A percentile compares a stretch with the other conserved stretches of the same genome.
These are phyloP conservation scores for Scytalidium sp. DNA, from an alignment of 2,329 filamentous ascomycete species.

Conservation along the genomic window DNA sequence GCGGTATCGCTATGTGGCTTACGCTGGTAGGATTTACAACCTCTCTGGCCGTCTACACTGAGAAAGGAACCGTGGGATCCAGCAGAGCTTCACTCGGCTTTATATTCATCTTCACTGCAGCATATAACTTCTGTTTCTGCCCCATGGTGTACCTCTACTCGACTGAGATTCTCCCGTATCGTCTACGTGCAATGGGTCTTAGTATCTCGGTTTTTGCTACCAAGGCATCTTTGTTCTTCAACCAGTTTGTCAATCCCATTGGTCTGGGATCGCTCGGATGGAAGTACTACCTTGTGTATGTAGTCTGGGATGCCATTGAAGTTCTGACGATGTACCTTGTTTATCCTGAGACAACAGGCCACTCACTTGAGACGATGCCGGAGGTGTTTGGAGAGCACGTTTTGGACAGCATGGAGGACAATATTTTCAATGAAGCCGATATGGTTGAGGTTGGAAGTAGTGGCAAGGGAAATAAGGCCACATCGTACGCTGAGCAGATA, in stretches of 20 bases:
- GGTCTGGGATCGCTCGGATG: conserved; percentile 36
- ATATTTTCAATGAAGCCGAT: conserved; percentile 20
- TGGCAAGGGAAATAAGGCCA: conserved; percentile 11
- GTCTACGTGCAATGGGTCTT: conserved; percentile 31
- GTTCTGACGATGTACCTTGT: conserved; percentile 18
- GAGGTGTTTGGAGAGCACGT: conserved; percentile 24
- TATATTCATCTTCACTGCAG: neutral
- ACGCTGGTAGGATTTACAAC: conserved; percentile 8
- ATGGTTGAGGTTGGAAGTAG: conserved; percentile 10
- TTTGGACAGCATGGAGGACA: conserved; percentile 22
- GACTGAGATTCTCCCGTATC: conserved; percentile 36
- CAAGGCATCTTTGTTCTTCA: conserved; percentile 28
- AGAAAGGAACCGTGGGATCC: conserved; percentile 6
- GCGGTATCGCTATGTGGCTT: conserved; percentile 10
- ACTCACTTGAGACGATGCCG: conserved; percentile 38
- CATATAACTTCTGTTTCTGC: neutral
- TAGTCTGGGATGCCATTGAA: conserved; percentile 23
- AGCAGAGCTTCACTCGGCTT: conserved; percentile 8
- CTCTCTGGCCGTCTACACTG: conserved; percentile 2
- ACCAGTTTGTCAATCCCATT: conserved; percentile 39
- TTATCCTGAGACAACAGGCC: conserved; percentile 38
- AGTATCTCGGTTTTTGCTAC: conserved; percentile 39
- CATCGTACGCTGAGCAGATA: neutral
- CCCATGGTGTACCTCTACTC: conserved; percentile 26
- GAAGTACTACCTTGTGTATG: conserved; percentile 33